Evolutionary conservation across 2,329 filamentous ascomycete genomes (phyloP).

Genomic region (Paradendryphiella salina): DNA sequence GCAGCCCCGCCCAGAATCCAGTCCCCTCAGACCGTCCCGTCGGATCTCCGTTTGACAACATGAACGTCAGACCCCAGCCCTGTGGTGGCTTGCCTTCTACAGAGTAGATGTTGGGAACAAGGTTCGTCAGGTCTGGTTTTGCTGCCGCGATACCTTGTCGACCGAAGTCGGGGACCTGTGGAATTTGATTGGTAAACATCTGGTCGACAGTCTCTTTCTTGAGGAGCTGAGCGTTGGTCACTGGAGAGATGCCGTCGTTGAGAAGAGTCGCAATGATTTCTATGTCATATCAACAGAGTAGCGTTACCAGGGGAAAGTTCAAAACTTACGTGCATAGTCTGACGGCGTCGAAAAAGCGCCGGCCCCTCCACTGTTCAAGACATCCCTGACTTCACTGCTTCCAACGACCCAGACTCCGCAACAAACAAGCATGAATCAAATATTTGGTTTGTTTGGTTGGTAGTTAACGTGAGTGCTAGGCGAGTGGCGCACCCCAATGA

Average conservation of each 20-base stretch:
- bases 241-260: conserved; percentile 64
- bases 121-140: conserved; percentile 57
- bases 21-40: conserved; percentile 46
- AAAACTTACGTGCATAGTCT: conserved; percentile 60
- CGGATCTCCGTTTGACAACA: conserved; percentile 50
- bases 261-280: conserved; percentile 64
- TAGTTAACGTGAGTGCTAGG: not conserved
- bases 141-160: conserved; percentile 51
- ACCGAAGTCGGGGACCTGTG: conserved; percentile 56
- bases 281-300: conserved; percentile 30
- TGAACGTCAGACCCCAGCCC: conserved; percentile 66
- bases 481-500: not conserved
- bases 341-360: conserved; percentile 62
- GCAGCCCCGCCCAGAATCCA: conserved; percentile 57
- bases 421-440: no score
- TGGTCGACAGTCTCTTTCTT: conserved; percentile 60
- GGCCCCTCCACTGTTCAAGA: conserved; percentile 63
- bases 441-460: no score
- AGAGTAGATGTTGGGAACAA: conserved; percentile 55
- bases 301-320: not conserved
- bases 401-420: no score
- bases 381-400: conserved; percentile 46
- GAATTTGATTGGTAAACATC: conserved; percentile 67
- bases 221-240: conserved; percentile 59
- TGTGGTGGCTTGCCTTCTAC: conserved; percentile 55